phyloP scores from a whole-genome alignment of 176 grass and related monocot genomes.

The Tillandsia leiboldiana region DNA sequence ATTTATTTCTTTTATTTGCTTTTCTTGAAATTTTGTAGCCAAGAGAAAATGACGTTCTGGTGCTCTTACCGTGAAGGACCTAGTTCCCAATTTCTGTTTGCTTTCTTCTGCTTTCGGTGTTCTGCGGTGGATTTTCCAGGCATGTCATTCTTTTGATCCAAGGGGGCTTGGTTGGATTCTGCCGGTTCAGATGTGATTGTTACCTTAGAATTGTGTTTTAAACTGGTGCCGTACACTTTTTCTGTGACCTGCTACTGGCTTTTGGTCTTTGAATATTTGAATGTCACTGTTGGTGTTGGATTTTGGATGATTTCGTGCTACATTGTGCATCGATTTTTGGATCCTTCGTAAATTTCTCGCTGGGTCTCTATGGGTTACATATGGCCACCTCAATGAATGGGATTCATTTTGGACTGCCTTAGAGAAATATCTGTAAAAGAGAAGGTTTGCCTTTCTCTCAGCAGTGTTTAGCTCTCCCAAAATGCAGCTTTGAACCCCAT shows the following conservation, averaged over 20 bases:
- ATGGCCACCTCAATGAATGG: constrained; percentile 6
- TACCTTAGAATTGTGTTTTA: constrained; percentile 18
- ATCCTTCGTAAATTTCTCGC: constrained; percentile 4
- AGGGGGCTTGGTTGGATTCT: constrained; percentile 23
- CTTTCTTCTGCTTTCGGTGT: constrained; percentile 11
- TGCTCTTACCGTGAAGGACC: constrained; percentile 14
- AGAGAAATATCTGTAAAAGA: constrained; percentile 18
- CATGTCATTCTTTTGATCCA: constrained; percentile 11
- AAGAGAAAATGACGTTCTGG: constrained; percentile 17
- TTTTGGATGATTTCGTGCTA: constrained; percentile 8
- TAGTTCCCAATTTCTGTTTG: constrained; percentile 19
- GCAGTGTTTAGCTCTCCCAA: constrained; percentile 7
- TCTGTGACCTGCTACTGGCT: constrained; percentile 23
- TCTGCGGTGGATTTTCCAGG: constrained; percentile 28
- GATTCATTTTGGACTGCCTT: neutral
- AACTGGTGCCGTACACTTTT: constrained; percentile 18
- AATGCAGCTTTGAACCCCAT: constrained; percentile 6
- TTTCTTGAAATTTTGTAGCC: constrained; percentile 22
- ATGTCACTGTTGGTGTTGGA: constrained; percentile 16
- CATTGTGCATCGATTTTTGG: neutral
- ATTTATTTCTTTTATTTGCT: constrained; percentile 12
- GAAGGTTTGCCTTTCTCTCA: neutral
- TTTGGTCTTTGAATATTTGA: constrained; percentile 32
- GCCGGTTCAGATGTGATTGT: constrained; percentile 32
- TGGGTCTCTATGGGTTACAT: neutral